Conservation (phyloP, 2,329 filamentous ascomycete genomes). For the Aspergillus sp. region DNA sequence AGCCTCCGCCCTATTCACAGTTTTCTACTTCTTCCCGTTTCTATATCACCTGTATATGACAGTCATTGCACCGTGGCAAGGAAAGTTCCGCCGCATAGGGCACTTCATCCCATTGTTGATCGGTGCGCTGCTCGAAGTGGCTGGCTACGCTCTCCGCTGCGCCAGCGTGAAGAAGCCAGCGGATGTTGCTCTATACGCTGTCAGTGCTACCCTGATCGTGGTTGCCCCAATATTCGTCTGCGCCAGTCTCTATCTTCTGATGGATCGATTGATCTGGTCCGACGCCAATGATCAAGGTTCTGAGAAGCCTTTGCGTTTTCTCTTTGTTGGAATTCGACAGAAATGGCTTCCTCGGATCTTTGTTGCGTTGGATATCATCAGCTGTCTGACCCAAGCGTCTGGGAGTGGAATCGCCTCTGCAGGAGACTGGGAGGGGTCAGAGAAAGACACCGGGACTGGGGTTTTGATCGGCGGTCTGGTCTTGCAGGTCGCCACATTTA, state of each 20-base stretch:
- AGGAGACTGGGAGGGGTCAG: slow-evolving; percentile 42
- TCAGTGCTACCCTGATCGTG: slow-evolving; percentile 43
- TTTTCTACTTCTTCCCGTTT: slow-evolving; percentile 42
- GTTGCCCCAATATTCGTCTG: slow-evolving; percentile 51
- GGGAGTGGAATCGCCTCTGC: slow-evolving; percentile 46
- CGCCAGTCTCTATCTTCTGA: slow-evolving; percentile 52
- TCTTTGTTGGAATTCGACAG: slow-evolving; percentile 32
- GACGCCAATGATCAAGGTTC: slow-evolving; percentile 29
- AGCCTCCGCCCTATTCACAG: slow-evolving; percentile 41
- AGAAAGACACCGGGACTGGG: slow-evolving; percentile 38
- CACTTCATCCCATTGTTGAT: slow-evolving; percentile 47
- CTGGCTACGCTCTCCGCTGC: slow-evolving; percentile 40
- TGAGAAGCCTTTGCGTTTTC: slow-evolving; percentile 32
- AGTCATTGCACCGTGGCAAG: slow-evolving; percentile 41
- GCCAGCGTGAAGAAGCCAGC: slow-evolving; percentile 36
- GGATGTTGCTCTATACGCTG: slow-evolving; percentile 39
- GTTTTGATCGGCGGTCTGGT: slow-evolving; percentile 44
- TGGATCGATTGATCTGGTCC: slow-evolving; percentile 42
- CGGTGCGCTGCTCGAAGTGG: slow-evolving; percentile 43
- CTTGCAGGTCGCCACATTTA: slow-evolving; percentile 43
- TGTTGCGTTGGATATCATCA: slow-evolving; percentile 45
- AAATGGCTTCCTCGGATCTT: slow-evolving; percentile 46
- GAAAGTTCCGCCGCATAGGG: slow-evolving; percentile 20
- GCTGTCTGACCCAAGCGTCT: slow-evolving; percentile 45
- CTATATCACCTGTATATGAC: slow-evolving; percentile 41